Base-by-base conservation (phyloP, 805 yeast species). In the Metschnikowia koreensis region DNA sequence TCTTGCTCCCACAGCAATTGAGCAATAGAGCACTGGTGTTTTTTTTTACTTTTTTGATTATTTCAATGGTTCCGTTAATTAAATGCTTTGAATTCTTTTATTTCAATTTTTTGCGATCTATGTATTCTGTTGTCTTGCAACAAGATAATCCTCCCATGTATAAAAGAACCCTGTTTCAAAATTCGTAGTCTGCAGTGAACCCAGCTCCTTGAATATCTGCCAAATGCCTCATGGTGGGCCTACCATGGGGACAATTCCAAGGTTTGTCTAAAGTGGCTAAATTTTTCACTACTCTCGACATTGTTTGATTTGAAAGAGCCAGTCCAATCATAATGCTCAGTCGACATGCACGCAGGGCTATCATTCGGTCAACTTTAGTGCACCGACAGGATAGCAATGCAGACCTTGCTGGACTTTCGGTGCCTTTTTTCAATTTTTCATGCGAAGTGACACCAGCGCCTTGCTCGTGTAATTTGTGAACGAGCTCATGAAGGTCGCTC, bases 171-270 rank as follows among this genome's bases (percentile, higher is more conserved):
- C 22, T 22, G 22, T 4, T 22, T 22, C 22, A 53, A 15, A 59
- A 15, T 6, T 33, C 44, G 43, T 58, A 60, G 49, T 60, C 63
- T 11, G 41, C 52, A 5, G 39, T 37, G 47, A 58, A 60, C 7
- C 54, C 55, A 16, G 38, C 44, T 16, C 61, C 55, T 22, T 64
- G 59, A 33, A 86, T 62, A 50, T 88, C 90, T 53, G 85, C 81
- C 52, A 93, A 73, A 67, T 93, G 97, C 50, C 99, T 78, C 87
- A 94, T 83, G 1, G 99, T 94, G 0, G 99, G 99, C 56, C 99
- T 74, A 0, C 99, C 99, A 69, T 94, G 99, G 0, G 99, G 99
- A 63, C 91, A 84, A 60, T 86, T 87, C 99, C 99, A 94, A 0
- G 99, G 99, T 64, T 89, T 89, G 55, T 90, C 92, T 38, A 94